Conservation (phyloP, 1,284 basidiomycete species). For the Uromyces viciae-fabae region DNA sequence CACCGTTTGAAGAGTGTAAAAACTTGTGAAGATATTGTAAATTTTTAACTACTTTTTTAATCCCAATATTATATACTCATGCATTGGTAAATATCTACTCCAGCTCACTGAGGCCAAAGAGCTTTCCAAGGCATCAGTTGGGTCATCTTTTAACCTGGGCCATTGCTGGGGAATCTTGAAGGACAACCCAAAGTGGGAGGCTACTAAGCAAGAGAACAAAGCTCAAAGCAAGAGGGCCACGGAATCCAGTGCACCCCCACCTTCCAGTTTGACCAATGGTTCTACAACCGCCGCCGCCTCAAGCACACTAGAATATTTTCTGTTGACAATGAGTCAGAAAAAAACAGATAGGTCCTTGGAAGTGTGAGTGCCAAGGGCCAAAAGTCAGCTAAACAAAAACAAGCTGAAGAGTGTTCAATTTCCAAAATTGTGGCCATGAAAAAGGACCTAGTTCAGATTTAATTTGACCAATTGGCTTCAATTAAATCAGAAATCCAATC, state of each 20-base stretch:
- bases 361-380: neutral
- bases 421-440: neutral
- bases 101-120: conserved; percentile 8
- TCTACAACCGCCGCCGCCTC: neutral
- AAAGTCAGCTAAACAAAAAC: neutral
- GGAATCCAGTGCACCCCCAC: neutral
- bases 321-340: neutral
- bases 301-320: too few relatives aligned
- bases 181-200: conserved; percentile 5
- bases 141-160: neutral
- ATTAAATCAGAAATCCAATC: neutral
- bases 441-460: neutral
- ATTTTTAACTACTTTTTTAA: neutral
- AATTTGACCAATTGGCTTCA: neutral
- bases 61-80: neutral
- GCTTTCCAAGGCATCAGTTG: neutral
- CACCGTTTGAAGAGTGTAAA: neutral
- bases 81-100: neutral
- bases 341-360: neutral
- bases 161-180: conserved; percentile 1
- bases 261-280: neutral
- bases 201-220: neutral
- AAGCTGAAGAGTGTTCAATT: neutral
- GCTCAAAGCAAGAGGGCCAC: neutral
- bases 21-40: neutral